A percentile compares a stretch with the other conserved stretches of the same genome.
These are phyloP conservation scores for Penicillium fimorum DNA, from an alignment of 495 filamentous ascomycete species.

Conservation along the genomic window DNA sequence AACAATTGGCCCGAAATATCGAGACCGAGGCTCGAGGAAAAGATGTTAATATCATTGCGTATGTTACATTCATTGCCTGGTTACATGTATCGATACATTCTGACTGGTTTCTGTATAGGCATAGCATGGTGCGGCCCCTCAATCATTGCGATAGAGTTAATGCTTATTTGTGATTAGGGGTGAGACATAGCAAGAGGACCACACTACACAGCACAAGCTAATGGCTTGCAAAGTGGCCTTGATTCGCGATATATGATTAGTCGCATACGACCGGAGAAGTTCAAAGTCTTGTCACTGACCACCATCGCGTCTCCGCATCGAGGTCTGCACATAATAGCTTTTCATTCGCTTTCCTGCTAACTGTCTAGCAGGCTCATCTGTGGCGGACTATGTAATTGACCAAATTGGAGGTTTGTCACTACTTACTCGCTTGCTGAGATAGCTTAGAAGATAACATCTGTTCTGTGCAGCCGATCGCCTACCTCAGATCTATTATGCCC, in stretches of 20 bases:
- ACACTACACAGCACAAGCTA: conserved; percentile 15
- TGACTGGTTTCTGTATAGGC: conserved; percentile 41
- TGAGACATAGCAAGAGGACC: conserved; percentile 26
- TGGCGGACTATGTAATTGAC: conserved; percentile 81
- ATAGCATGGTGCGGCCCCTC: conserved; percentile 63
- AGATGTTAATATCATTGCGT: conserved; percentile 86
- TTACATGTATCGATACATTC: not conserved
- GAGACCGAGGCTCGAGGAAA: conserved; percentile 63
- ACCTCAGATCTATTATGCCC: conserved; percentile 66
- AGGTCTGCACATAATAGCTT: conserved; percentile 39
- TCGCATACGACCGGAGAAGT: conserved; percentile 63
- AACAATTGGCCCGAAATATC: conserved; percentile 63
- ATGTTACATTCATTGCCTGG: conserved; percentile 36
- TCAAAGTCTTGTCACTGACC: conserved; percentile 75
- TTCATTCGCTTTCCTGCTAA: conserved; percentile 3
- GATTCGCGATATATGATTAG: conserved; percentile 94
- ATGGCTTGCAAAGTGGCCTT: conserved; percentile 60
- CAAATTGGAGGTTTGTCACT: conserved; percentile 54
- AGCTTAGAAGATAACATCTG: not conserved
- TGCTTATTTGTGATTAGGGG: conserved; percentile 38
- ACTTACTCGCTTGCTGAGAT: not conserved
- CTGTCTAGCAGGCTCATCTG: conserved; percentile 57
- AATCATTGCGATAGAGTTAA: not conserved
- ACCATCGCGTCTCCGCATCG: conserved; percentile 88
- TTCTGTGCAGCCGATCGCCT: conserved; percentile 47